phyloP scores from a whole-genome alignment of 345 rosid species.

The Psidium guajava region DNA sequence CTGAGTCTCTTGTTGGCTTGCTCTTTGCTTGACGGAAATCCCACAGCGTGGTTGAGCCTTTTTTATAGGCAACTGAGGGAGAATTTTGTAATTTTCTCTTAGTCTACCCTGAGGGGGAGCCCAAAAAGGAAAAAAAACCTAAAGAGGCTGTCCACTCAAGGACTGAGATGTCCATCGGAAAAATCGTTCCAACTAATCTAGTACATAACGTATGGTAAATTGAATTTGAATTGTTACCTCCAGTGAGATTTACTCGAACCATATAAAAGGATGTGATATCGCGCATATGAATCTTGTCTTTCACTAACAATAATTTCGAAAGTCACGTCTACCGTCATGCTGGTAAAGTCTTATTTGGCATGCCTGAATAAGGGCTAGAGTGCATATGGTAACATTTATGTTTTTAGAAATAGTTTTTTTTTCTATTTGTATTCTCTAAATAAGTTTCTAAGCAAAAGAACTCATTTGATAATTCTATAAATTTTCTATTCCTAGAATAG shows the following conservation, averaged over 20 bases:
- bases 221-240: not conserved
- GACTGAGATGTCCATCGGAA: not conserved
- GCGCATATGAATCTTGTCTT: not conserved
- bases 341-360: not conserved
- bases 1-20: not conserved
- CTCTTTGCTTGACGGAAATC: not conserved
- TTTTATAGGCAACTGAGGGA: not conserved
- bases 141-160: not conserved
- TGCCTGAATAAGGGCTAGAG: not conserved
- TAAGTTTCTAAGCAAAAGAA: too few species aligned
- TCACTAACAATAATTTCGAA: not conserved
- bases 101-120: not conserved
- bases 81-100: not conserved
- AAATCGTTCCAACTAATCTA: not conserved
- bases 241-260: not conserved
- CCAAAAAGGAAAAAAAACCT: not conserved
- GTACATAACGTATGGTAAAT: not conserved
- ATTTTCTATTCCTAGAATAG: too few species aligned
- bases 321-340: not conserved
- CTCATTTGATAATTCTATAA: too few species aligned
- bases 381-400: too few species aligned
- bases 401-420: too few species aligned
- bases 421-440: too few species aligned
- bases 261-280: not conserved
- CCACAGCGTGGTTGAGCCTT: not conserved